phyloP scores from a whole-genome alignment of 2,329 filamentous ascomycete species.

The Cladosporium sp. region DNA sequence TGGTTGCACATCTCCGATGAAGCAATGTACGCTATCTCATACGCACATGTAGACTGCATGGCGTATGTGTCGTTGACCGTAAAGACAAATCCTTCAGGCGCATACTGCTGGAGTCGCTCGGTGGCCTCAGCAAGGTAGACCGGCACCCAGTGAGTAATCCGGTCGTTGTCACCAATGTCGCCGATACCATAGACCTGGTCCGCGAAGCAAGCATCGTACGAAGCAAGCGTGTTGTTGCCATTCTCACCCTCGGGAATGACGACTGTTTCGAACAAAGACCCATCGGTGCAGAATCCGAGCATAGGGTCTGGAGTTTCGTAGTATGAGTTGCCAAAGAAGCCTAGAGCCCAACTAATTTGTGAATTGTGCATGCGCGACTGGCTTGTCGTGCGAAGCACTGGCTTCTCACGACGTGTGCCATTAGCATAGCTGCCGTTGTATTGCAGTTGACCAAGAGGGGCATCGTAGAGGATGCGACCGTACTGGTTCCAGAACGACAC shows the following conservation, averaged over 20 bases:
- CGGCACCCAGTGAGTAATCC: slow-evolving; percentile 47
- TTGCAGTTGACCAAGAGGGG: slow-evolving; percentile 47
- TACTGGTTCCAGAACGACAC: slow-evolving; percentile 57
- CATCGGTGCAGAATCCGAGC: slow-evolving; percentile 43
- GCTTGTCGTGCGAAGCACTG: slow-evolving; percentile 55
- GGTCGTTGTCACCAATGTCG: slow-evolving; percentile 44
- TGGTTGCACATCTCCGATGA: slow-evolving; percentile 54
- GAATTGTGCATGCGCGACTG: slow-evolving; percentile 58
- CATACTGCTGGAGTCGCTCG: slow-evolving; percentile 48
- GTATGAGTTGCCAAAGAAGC: slow-evolving; percentile 54
- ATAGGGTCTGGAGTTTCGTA: slow-evolving; percentile 39
- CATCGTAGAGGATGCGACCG: slow-evolving; percentile 55
- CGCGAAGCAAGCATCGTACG: slow-evolving; percentile 53
- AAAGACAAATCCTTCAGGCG: slow-evolving; percentile 51
- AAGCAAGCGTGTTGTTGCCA: slow-evolving; percentile 56
- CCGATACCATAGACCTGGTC: slow-evolving; percentile 40
- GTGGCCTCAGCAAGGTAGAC: slow-evolving; percentile 50
- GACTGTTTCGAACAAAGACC: slow-evolving; percentile 47
- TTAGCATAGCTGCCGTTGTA: slow-evolving; percentile 53
- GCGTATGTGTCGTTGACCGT: slow-evolving; percentile 53
- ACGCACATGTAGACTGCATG: slow-evolving; percentile 54
- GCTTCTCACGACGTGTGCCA: slow-evolving; percentile 49
- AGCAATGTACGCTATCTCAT: slow-evolving; percentile 54
- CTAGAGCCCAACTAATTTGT: slow-evolving; percentile 54
- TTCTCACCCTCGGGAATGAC: slow-evolving; percentile 52